Conservation (phyloP, 2,329 filamentous ascomycete species). For the Neonectria sp. region DNA sequence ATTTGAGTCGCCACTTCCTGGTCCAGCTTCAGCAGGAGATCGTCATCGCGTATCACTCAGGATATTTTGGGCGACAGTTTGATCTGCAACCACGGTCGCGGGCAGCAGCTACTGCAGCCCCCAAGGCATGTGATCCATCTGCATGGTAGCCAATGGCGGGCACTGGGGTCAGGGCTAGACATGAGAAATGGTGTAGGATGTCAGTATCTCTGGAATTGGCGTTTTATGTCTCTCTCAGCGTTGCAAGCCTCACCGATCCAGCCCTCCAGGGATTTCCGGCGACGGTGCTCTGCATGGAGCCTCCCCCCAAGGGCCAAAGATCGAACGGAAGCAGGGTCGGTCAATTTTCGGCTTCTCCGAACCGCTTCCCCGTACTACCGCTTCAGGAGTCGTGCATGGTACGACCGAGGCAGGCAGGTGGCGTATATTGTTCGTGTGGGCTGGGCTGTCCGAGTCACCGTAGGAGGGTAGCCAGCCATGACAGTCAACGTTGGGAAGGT, state of each 20-base stretch:
- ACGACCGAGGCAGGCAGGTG: constrained; percentile 38
- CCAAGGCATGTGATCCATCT: constrained; percentile 44
- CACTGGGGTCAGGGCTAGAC: constrained; percentile 24
- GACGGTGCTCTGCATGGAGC: constrained; percentile 24
- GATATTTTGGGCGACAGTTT: constrained; percentile 9
- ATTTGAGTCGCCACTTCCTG: constrained; percentile 8
- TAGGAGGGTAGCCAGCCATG: constrained; percentile 13
- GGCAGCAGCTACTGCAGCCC: constrained; percentile 28
- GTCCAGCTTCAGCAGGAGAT: constrained; percentile 13
- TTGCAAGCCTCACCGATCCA: constrained; percentile 8
- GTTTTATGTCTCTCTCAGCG: neutral
- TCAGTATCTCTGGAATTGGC: constrained; percentile 4
- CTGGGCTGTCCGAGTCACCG: constrained; percentile 20
- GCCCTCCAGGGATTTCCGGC: constrained; percentile 20
- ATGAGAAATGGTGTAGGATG: constrained; percentile 15
- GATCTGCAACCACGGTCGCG: constrained; percentile 23
- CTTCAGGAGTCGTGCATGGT: constrained; percentile 45
- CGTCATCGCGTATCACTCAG: constrained; percentile 16
- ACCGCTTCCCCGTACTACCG: constrained; percentile 36
- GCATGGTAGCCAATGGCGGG: constrained; percentile 43
- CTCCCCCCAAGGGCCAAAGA: neutral
- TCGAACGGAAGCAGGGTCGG: constrained; percentile 26
- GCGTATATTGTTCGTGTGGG: constrained; percentile 35
- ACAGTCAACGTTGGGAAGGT: neutral
- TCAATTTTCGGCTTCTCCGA: constrained; percentile 37